These are phyloP conservation scores for Aspergillus fumigatiaffinis DNA, from an alignment of 2,329 filamentous ascomycete genomes.

Conservation along the genomic window DNA sequence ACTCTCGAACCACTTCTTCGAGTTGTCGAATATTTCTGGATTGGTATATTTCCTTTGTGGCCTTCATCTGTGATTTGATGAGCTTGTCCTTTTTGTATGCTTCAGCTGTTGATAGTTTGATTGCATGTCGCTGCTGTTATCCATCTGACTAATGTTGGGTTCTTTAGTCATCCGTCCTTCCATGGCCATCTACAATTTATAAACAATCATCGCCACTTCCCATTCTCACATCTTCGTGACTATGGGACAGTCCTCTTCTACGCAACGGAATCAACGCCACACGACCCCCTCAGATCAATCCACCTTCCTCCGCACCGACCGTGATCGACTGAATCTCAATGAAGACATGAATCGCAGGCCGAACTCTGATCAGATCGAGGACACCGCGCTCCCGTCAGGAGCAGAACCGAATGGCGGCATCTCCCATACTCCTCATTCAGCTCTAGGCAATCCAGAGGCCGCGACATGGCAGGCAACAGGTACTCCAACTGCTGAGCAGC, in stretches of 20 bases:
- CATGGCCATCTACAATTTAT: slow-evolving; percentile 29
- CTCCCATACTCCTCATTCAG: slow-evolving; percentile 11
- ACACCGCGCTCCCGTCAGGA: slow-evolving; percentile 13
- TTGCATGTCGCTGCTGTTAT: slow-evolving; percentile 1
- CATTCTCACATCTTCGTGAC: slow-evolving; percentile 22
- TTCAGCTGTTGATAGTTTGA: background rate
- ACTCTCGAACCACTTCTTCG: too few species aligned
- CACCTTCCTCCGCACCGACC: slow-evolving; percentile 17
- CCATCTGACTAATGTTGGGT: slow-evolving; percentile 18
- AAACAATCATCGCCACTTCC: slow-evolving; percentile 20
- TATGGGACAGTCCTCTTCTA: slow-evolving; percentile 44
- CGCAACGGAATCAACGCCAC: slow-evolving; percentile 34
- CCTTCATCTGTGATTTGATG: too few species aligned
- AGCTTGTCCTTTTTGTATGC: too few species aligned
- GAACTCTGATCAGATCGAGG: slow-evolving; percentile 24
- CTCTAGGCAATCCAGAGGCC: slow-evolving; percentile 6
- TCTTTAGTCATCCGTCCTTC: slow-evolving; percentile 21
- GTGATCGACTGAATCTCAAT: slow-evolving; percentile 27
- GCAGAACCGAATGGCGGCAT: slow-evolving; percentile 13
- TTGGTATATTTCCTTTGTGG: too few species aligned
- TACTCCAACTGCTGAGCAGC: slow-evolving; percentile 8
- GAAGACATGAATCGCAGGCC: slow-evolving; percentile 32
- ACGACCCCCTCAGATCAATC: slow-evolving; percentile 20
- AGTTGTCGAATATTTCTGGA: too few species aligned
- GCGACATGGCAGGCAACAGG: slow-evolving; percentile 20